Evolutionary conservation across 306 rosid species (phyloP).

Genomic region (Aeschynomene evenia): DNA sequence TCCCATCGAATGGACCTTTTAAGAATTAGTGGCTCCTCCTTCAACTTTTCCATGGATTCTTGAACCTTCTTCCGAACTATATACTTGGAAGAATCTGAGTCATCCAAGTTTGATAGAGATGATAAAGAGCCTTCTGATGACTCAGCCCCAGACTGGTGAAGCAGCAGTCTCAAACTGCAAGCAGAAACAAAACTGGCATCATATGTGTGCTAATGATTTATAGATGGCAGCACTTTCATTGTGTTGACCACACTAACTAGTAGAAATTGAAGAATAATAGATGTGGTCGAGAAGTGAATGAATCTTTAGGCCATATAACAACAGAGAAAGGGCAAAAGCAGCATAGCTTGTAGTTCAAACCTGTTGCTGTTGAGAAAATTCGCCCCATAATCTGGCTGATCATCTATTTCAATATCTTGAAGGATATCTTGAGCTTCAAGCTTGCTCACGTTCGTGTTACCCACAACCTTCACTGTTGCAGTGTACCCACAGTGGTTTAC

Average conservation of each 20-base stretch:
- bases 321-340: neutral
- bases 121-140: slow-evolving; percentile 40
- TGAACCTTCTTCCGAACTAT: slow-evolving; percentile 54
- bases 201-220: neutral
- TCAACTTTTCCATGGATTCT: slow-evolving; percentile 55
- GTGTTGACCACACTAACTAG: neutral
- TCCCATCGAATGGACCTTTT: slow-evolving; percentile 84
- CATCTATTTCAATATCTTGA: slow-evolving; percentile 67
- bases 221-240: neutral
- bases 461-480: slow-evolving; percentile 73
- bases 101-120: slow-evolving; percentile 42
- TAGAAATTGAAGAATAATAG: neutral
- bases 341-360: slow-evolving; percentile 45
- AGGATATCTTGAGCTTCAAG: slow-evolving; percentile 54
- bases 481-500: slow-evolving; percentile 84
- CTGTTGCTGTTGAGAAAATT: slow-evolving; percentile 86
- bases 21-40: slow-evolving; percentile 46
- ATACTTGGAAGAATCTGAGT: slow-evolving; percentile 48
- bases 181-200: neutral
- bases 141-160: slow-evolving; percentile 57
- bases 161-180: slow-evolving; percentile 78
- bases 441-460: slow-evolving; percentile 54
- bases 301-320: neutral
- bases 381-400: slow-evolving; percentile 87
- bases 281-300: neutral